These are phyloP conservation scores for Alternaria triticimaculans DNA, from an alignment of 2,329 filamentous ascomycete genomes.

Conservation along the genomic window DNA sequence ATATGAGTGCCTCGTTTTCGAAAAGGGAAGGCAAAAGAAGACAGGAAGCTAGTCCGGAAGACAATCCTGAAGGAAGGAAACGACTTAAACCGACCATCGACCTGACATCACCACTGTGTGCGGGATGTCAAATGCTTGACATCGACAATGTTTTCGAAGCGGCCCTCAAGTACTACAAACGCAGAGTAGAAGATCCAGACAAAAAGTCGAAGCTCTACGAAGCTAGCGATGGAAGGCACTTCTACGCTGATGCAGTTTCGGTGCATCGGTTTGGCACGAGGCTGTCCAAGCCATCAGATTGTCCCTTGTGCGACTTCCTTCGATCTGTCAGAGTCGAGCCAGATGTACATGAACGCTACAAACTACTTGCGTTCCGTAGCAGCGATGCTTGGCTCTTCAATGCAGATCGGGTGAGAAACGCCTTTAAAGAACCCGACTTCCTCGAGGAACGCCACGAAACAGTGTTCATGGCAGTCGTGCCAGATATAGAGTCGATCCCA, in stretches of 20 bases:
- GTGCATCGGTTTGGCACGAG: slow-evolving; percentile 4
- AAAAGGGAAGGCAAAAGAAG: neutral
- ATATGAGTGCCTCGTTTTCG: neutral
- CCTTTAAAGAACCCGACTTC: neutral
- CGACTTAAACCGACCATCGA: neutral
- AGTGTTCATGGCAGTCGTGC: slow-evolving; percentile 20
- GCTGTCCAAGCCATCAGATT: neutral
- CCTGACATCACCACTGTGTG: neutral
- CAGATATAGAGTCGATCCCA: slow-evolving; percentile 10
- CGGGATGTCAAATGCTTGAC: slow-evolving; percentile 3
- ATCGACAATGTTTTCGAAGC: slow-evolving; percentile 5
- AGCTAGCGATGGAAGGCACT: neutral
- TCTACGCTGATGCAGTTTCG: slow-evolving; percentile 2
- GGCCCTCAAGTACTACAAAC: slow-evolving; percentile 1
- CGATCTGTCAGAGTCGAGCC: slow-evolving; percentile 9
- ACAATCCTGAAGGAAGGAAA: neutral
- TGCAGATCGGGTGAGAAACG: neutral
- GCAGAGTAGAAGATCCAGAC: neutral
- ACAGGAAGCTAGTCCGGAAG: neutral
- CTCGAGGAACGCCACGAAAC: neutral
- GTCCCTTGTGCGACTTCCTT: slow-evolving; percentile 7
- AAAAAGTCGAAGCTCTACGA: neutral
- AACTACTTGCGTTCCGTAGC: slow-evolving; percentile 19
- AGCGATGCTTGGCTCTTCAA: slow-evolving; percentile 18
- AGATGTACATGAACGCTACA: slow-evolving; percentile 9